These are phyloP conservation scores for Parastagonospora avenae DNA, from an alignment of 2,329 filamentous ascomycete genomes.

Conservation along the genomic window DNA sequence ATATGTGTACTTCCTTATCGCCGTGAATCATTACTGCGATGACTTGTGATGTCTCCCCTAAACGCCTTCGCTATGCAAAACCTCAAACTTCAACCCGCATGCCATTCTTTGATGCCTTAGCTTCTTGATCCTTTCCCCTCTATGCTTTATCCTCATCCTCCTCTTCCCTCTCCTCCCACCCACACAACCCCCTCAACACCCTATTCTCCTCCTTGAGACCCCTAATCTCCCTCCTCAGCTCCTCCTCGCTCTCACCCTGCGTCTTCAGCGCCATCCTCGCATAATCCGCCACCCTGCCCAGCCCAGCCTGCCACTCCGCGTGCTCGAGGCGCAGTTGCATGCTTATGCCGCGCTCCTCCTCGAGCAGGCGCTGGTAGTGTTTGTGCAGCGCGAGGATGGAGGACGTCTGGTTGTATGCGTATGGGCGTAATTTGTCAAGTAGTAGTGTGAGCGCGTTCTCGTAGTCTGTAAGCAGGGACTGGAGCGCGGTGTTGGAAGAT, in stretches of 20 bases:
- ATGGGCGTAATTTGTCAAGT: conserved; percentile 40
- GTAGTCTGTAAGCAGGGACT: conserved; percentile 46
- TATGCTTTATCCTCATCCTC: conserved; percentile 48
- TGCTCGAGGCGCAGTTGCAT: conserved; percentile 55
- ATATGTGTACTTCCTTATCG: neutral
- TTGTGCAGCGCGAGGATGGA: conserved; percentile 53
- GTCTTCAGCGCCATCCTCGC: conserved; percentile 48
- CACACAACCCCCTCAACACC: conserved; percentile 51
- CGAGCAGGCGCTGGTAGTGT: conserved; percentile 54
- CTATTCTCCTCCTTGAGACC: conserved; percentile 56
- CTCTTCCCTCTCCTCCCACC: conserved; percentile 51
- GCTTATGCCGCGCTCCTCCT: conserved; percentile 50
- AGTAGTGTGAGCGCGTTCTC: conserved; percentile 48
- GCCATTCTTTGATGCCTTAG: too few relatives aligned
- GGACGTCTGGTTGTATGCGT: conserved; percentile 49
- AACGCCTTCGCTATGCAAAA: conserved; percentile 34
- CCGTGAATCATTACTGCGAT: neutral
- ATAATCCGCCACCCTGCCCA: conserved; percentile 51
- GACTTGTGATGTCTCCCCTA: conserved; percentile 9
- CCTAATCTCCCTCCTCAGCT: conserved; percentile 46
- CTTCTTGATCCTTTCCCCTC: neutral
- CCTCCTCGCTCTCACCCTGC: conserved; percentile 45
- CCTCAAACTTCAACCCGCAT: neutral
- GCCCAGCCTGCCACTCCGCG: conserved; percentile 55
- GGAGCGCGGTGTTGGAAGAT: conserved; percentile 31